Conservation (phyloP, 2,329 filamentous ascomycete species). For the Xylaria sp. region DNA sequence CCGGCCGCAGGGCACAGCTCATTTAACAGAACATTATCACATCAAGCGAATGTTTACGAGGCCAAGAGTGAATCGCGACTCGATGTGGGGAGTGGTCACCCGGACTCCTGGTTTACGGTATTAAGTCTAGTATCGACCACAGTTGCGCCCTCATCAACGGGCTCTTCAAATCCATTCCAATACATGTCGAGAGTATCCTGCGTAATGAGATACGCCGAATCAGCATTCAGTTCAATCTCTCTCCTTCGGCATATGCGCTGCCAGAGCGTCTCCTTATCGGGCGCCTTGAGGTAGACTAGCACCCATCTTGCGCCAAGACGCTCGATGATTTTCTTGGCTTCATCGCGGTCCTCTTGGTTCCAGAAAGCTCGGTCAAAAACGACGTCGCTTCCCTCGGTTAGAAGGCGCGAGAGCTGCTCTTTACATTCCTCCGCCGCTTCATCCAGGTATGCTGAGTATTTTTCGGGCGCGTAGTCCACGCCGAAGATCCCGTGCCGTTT, state of each 20-base stretch:
- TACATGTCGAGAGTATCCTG: conserved; percentile 32
- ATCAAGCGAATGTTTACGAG: no score
- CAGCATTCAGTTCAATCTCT: conserved; percentile 38
- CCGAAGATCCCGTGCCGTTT: conserved; percentile 37
- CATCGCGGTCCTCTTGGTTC: conserved; percentile 39
- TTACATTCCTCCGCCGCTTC: conserved; percentile 31
- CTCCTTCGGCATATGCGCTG: conserved; percentile 39
- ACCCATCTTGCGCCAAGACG: conserved; percentile 39
- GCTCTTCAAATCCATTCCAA: conserved; percentile 34
- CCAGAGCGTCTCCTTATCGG: conserved; percentile 39
- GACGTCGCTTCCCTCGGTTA: conserved; percentile 33
- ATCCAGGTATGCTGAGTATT: conserved; percentile 28
- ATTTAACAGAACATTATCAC: neutral
- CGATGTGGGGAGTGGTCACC: neutral
- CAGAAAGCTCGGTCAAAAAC: conserved; percentile 43
- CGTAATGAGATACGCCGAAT: conserved; percentile 33
- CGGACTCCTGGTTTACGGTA: neutral
- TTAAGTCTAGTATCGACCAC: conserved; percentile 28
- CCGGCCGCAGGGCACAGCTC: no score
- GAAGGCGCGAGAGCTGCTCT: conserved; percentile 7
- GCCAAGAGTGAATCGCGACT: neutral
- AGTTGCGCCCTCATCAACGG: conserved; percentile 31
- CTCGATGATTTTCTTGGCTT: conserved; percentile 38
- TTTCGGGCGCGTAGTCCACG: conserved; percentile 37
- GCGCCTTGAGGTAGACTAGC: conserved; percentile 38